Conservation (phyloP, 371 early-diverging fungal species). For the Syncephalastrum monosporum region DNA sequence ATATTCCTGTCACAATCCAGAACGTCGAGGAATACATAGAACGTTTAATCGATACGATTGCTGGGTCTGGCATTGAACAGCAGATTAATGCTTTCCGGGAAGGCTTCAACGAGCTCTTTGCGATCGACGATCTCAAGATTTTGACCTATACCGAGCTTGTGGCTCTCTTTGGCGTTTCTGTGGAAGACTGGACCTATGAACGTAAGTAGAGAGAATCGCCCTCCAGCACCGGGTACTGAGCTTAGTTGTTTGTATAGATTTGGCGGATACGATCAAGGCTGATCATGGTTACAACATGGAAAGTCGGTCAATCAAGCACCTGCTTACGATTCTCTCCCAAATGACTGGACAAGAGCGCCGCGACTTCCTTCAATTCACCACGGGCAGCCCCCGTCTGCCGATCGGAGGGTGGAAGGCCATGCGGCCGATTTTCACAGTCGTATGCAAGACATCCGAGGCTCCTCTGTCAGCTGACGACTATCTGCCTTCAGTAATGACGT, state of each 20-base stretch:
- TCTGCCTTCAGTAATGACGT: slow-evolving; percentile 95
- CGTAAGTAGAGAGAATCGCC: slow-evolving; percentile 38
- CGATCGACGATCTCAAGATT: slow-evolving; percentile 63
- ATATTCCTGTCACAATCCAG: slow-evolving; percentile 66
- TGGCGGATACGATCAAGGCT: slow-evolving; percentile 74
- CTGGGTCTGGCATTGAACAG: slow-evolving; percentile 69
- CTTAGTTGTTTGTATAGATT: slow-evolving; percentile 32
- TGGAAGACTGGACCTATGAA: slow-evolving; percentile 81
- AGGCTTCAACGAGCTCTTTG: slow-evolving; percentile 82
- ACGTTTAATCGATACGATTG: slow-evolving; percentile 63
- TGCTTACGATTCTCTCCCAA: slow-evolving; percentile 68
- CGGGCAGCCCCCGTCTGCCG: slow-evolving; percentile 91
- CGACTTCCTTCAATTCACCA: slow-evolving; percentile 87
- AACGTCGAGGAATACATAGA: slow-evolving; percentile 80
- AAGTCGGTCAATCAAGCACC: slow-evolving; percentile 64
- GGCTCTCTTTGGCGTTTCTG: slow-evolving; percentile 60
- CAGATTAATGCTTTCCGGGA: slow-evolving; percentile 76
- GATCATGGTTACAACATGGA: slow-evolving; percentile 86
- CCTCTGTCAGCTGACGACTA: slow-evolving; percentile 75
- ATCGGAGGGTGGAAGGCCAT: slow-evolving; percentile 87
- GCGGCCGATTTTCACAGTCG: slow-evolving; percentile 85
- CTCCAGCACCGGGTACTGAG: neutral
- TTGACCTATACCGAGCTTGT: slow-evolving; percentile 77
- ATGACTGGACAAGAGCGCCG: slow-evolving; percentile 65
- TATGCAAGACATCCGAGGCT: slow-evolving; percentile 71